Evolutionary conservation across 345 rosid genomes (phyloP), one percentile per base, ranked within the genome.

Genomic region (Dimocarpus longan): DNA sequence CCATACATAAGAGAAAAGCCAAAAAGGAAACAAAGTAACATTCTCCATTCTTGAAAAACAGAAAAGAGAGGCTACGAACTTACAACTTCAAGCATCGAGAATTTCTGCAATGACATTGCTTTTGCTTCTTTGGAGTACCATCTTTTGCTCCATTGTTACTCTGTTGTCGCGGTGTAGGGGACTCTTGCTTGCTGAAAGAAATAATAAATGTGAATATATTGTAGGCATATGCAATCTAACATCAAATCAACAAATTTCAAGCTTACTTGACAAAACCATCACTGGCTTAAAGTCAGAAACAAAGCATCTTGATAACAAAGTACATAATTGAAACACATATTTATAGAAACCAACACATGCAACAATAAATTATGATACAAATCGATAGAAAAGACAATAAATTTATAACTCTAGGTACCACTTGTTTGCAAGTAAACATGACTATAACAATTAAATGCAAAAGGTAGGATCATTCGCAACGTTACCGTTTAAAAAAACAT

Each of bases 31-130:
- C 9, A 15, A 19, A 54, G 43, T 15, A 3, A 60, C 70, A 12
- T 48, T 22, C 56, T 42, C 22, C 28, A 70, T 18, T 43, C 26
- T n/a, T 15, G 37, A 21, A 44, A 40, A 64, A 5, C 39, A 26
- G 12, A 39, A 66, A 32, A 56, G 16, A 10, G 48, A 18, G 50
- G 50, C 68, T 22, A 70, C 64, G 21, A 54, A 72, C 97, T 91
- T 83, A 93, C 98, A 94, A 79, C 82, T 92, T 93, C 92, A 94
- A 88, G 80, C 97, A 94, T 39, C 82, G 87, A 16, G 97, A 89
- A 78, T 82, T 84, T 83, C 88, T 93, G 86, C 98, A 94, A 73
- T 88, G 93, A 71, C 97, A 94, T 72, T 83, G 93, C 83, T 79
- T 94, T 76, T 80, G 85, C 83, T 90, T 93, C 86, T 81, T 89